phyloP scores from a whole-genome alignment of 176 grass and related monocot genomes.

The Phyllostachys edulis region DNA sequence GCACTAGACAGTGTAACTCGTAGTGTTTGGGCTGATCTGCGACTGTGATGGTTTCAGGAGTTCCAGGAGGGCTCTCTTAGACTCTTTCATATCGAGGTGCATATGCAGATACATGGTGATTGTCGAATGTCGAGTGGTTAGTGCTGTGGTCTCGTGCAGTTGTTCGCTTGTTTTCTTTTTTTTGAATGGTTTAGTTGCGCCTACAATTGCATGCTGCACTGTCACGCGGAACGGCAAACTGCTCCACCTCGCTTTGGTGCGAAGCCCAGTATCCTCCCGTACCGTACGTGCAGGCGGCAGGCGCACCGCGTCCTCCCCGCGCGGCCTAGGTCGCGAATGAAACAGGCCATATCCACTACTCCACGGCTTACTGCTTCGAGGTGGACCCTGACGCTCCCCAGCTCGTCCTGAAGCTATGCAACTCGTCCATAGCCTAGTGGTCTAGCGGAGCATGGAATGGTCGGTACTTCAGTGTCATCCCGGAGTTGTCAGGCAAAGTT shows the following conservation, averaged over 20 bases:
- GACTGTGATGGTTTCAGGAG: slow-evolving; percentile 3
- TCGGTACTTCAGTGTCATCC: slow-evolving; percentile 25
- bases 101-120: not conserved
- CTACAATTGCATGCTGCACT: not conserved
- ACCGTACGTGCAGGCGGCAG: not conserved
- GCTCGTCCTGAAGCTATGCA: slow-evolving; percentile 39
- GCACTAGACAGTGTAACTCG: not conserved
- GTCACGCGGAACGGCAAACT: not conserved
- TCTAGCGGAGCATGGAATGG: slow-evolving; percentile 31
- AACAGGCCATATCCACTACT: no score
- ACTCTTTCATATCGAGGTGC: not conserved
- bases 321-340: no score
- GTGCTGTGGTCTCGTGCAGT: not conserved
- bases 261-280: not conserved
- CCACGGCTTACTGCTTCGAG: slow-evolving; percentile 33
- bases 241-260: not conserved
- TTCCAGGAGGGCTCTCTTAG: not conserved
- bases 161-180: slow-evolving; percentile 24
- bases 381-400: slow-evolving; percentile 27
- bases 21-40: not conserved
- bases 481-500: not conserved
- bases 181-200: slow-evolving; percentile 38
- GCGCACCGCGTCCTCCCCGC: no score
- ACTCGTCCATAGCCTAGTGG: slow-evolving; percentile 16
- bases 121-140: slow-evolving; percentile 36